Base-by-base conservation (phyloP, 2,329 filamentous ascomycete genomes). In the Colletotrichum theobromicola region DNA sequence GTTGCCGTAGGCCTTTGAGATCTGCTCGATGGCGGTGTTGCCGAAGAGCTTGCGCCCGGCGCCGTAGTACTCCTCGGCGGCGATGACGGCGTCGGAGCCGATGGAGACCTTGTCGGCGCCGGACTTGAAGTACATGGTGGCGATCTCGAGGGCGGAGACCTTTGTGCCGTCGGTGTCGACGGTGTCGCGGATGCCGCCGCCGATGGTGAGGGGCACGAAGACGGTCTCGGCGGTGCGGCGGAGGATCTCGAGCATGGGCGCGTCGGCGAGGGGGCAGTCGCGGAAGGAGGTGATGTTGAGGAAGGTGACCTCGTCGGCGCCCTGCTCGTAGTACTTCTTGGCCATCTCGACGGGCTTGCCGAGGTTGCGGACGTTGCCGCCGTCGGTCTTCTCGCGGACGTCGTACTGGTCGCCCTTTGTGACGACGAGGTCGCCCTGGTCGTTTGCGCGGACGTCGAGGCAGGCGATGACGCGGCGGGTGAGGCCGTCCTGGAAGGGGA, bases 391-490 rank as follows among this genome's bases (percentile, higher is more conserved):
- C 81, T 98, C 97, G 35, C 97, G 94, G 8, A 99, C 97, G 81
- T 99, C 97, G 86, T 99, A 99, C 84, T 98, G 96, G 85, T 99
- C 97, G 72, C 97, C 97, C 85, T 99, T 99, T 16, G 97, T 99
- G 46, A 99, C 97, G 1, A 99, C 97, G 12, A 99, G 89, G 84
- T 99, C 97, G 37, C 97, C 97, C 75, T 94, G 89, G 83, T 99
- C 97, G 83, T 99, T 99, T 67, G 96, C 92, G 57, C 97, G 94
- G 65, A 99, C 97, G 82, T 99, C 97, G 32, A 99, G 92, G 82
- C 97, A 99, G 32, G 97, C 97, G 81, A 99, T 98, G 65, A 99
- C 92, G 77, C 97, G 92, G 74, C 95, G 90, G n/a, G 97, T 99
- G 65, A 99, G 88, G 21, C 95, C 96, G 78, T 95, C 92, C 72